Percentiles rank a stretch among this genome's conserved stretches.
These are phyloP conservation scores for Rhododendron vialii DNA, from an alignment of 148 eudicot genomes.

Conservation along the genomic window DNA sequence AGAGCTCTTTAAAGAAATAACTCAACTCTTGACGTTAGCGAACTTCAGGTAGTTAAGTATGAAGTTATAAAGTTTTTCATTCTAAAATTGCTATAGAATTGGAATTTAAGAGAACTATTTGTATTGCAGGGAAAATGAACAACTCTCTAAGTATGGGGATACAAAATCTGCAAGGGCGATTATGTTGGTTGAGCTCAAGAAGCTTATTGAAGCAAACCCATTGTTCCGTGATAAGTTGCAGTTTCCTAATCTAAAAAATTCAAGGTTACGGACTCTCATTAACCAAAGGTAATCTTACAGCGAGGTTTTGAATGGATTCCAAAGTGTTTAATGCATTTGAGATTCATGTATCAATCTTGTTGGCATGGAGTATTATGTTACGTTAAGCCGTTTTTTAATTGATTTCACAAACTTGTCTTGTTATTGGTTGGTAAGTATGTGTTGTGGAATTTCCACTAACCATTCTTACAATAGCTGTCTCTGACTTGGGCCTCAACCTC, in stretches of 20 bases:
- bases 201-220: slow-evolving; percentile 60
- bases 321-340: not conserved
- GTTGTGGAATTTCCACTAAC: not conserved
- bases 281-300: slow-evolving; percentile 39
- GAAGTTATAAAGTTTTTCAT: not conserved
- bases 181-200: slow-evolving; percentile 57
- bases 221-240: slow-evolving; percentile 55
- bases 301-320: not conserved
- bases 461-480: not conserved
- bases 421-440: not conserved
- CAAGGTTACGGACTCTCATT: slow-evolving; percentile 49
- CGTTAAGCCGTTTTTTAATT: not conserved
- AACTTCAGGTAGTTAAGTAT: slow-evolving; percentile 40
- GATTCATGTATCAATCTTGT: not conserved
- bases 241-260: slow-evolving; percentile 47
- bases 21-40: slow-evolving; percentile 45
- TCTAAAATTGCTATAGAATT: not conserved
- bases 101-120: not conserved
- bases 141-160: slow-evolving; percentile 59
- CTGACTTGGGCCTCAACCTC: not conserved
- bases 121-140: slow-evolving; percentile 47
- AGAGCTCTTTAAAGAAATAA: slow-evolving; percentile 55
- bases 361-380: not conserved
- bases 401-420: not conserved
- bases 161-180: slow-evolving; percentile 51